Base-by-base conservation (phyloP, 108 stramenopile genomes). In the Chaetoceros muelleri region DNA sequence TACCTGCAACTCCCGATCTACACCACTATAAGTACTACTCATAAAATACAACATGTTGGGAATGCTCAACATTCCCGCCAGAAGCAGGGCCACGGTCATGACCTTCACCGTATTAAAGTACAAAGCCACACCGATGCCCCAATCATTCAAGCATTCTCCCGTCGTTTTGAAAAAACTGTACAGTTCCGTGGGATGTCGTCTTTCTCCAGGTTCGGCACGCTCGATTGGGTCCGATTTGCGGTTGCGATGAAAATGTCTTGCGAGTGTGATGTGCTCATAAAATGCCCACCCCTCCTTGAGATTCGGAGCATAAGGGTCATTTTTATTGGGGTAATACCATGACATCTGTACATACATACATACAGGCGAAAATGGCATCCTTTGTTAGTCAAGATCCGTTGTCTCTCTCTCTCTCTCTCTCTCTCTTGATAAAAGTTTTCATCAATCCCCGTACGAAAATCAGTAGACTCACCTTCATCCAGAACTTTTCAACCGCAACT, bases 191-290 rank as follows among this genome's bases (percentile, higher is more conserved):
- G 53, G 31, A 2, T 58, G 18, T 19, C 61, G 30, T 19, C 55
- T 25, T 48, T 84, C 79, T 25, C 82, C 82, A 1, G 79, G 80
- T 44, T 79, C 82, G 1, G 82, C 82, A 7, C 77, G 60, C 26
- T 73, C 57, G 20, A 67, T 69, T 29, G 63, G 48, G 10, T 55
- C 61, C 1, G 72, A 62, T 2, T 52, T 23, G 1, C 49, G 44
- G 7, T 62, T 58, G 0, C 64, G 68, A 22, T 21, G 26, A 56
- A 80, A 61, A 24, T 70, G 70, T 7, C 86, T 65, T n/a, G 86
- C 78, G 0, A 88, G 64, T 2, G 82, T 88, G 28, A 81, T 64
- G 50, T 82, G 80, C 47, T 88, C 82, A 51, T 75, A 84, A 65
- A 69, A 84, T 0, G 73, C 79, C 73, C 78, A 83, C 10, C 81